Conservation (phyloP, 306 rosid species). For the Astragalus membranaceus region DNA sequence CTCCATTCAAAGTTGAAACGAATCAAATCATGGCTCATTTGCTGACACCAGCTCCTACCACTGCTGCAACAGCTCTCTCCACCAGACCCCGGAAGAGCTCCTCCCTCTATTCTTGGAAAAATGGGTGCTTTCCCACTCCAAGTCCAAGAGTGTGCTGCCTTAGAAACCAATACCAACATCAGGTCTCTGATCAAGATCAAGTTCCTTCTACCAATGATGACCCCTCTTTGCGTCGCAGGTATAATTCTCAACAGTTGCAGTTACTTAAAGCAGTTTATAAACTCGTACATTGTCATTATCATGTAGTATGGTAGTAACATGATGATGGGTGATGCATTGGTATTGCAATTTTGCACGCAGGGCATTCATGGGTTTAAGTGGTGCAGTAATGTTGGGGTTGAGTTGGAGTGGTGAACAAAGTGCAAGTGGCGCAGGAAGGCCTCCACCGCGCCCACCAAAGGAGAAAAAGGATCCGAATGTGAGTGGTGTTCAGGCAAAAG, state of each 20-base stretch:
- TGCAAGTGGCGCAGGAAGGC: slow-evolving; percentile 67
- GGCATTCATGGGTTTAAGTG: slow-evolving; percentile 45
- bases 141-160: slow-evolving; percentile 19
- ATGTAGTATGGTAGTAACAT: neutral
- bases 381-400: slow-evolving; percentile 30
- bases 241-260: neutral
- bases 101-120: neutral
- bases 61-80: slow-evolving; percentile 28
- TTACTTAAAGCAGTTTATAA: neutral
- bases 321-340: neutral
- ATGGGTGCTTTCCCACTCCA: neutral
- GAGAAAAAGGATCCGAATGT: slow-evolving; percentile 81
- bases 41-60: slow-evolving; percentile 36
- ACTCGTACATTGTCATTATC: neutral
- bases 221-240: slow-evolving; percentile 42
- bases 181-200: slow-evolving; percentile 6
- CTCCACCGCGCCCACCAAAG: slow-evolving; percentile 55
- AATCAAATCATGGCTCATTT: slow-evolving; percentile 60
- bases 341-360: slow-evolving; percentile 28
- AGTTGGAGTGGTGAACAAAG: slow-evolving; percentile 25
- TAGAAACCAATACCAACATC: slow-evolving; percentile 21
- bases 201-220: neutral
- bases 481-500: slow-evolving; percentile 76
- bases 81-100: slow-evolving; percentile 11
- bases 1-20: neutral